These are phyloP conservation scores for Teunomyces cretensis DNA, from an alignment of 805 yeast genomes.

Conservation along the genomic window DNA sequence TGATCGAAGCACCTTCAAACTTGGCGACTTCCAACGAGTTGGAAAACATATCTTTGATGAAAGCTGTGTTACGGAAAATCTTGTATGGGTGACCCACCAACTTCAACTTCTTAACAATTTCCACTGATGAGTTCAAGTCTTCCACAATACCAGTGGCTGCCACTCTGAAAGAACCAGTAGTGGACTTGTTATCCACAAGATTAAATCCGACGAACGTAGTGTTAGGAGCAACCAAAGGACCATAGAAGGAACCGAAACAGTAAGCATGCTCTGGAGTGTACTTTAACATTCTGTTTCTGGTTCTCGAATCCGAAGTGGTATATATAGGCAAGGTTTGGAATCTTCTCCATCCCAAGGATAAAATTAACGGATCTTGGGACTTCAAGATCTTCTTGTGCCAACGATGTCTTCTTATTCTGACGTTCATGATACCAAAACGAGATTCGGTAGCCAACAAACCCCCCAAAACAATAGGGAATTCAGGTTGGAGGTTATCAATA, in stretches of 20 bases:
- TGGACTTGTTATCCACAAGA: conserved; percentile 75
- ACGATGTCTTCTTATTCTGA: conserved; percentile 94
- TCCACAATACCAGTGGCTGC: conserved; percentile 97
- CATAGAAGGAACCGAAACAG: conserved; percentile 93
- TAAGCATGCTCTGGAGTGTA: conserved; percentile 98
- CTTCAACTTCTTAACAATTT: conserved; percentile 93
- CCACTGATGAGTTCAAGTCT: conserved; percentile 85
- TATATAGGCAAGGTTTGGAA: conserved; percentile 95
- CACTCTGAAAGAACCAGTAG: conserved; percentile 88
- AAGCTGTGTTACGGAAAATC: conserved; percentile 93
- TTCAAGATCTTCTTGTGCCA: conserved; percentile 97
- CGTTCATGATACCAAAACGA: conserved; percentile 89
- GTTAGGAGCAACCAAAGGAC: conserved; percentile 95
- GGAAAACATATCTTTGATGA: conserved; percentile 93
- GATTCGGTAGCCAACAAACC: conserved; percentile 89
- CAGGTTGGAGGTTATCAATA: conserved; percentile 80
- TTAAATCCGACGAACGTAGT: conserved; percentile 97
- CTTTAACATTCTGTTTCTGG: conserved; percentile 95
- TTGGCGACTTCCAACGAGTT: conserved; percentile 93
- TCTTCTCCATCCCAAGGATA: conserved; percentile 97
- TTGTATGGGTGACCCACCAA: conserved; percentile 94
- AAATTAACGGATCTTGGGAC: conserved; percentile 90
- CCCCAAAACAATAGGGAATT: conserved; percentile 83
- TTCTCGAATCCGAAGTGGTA: conserved; percentile 95
- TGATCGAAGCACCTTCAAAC: conserved; percentile 96